Evolutionary conservation across 2,329 filamentous ascomycete genomes (phyloP), one percentile per base, ranked within the genome.

Genomic region (Stylonectria norvegica): DNA sequence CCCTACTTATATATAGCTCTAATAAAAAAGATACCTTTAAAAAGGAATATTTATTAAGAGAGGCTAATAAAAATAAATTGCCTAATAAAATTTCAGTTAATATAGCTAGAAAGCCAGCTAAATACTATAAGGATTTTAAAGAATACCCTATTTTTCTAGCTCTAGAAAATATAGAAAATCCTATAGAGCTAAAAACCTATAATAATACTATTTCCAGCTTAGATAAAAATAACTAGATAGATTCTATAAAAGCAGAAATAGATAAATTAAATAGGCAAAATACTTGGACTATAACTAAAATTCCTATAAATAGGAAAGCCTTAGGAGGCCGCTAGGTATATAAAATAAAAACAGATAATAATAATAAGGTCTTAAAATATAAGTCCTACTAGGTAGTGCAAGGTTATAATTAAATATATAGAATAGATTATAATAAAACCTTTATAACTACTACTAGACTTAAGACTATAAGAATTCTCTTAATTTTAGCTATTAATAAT

Each of bases 391-490:
- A 12, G 22, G 22, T 36, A 2, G 15, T 25, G 7, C 7, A 25
- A 25, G 22, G 22, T 12, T 25, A 8, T 25, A 25, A 25, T 36
- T 17, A 36, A 28, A 36, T 36, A 36, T n/a, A 25, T 8, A 25
- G 22, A n/a, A 19, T 41, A 41, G 33, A 45, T 29, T 45, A 41
- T 35, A 11, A 41, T 28, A 30, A 45, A n/a, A 45, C 30, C 14
- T 45, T 45, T 34, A 27, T 17, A 25, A 45, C 15, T 22, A 45
- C 25, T 14, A 41, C 12, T 25, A 20, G 37, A 30, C 33, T 22
- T 17, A 37, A 40, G 37, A 40, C 20, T 11, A 36, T 29, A 36
- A 40, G 30, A 29, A 25, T 25, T 12, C 7, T 25, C 7, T 25
- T 25, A 8, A 8, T 25, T 8, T 25, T 25, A 25, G 22, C 25